These are phyloP conservation scores for Sarocladium brachiariae DNA, from an alignment of 2,329 filamentous ascomycete genomes.

Conservation along the genomic window DNA sequence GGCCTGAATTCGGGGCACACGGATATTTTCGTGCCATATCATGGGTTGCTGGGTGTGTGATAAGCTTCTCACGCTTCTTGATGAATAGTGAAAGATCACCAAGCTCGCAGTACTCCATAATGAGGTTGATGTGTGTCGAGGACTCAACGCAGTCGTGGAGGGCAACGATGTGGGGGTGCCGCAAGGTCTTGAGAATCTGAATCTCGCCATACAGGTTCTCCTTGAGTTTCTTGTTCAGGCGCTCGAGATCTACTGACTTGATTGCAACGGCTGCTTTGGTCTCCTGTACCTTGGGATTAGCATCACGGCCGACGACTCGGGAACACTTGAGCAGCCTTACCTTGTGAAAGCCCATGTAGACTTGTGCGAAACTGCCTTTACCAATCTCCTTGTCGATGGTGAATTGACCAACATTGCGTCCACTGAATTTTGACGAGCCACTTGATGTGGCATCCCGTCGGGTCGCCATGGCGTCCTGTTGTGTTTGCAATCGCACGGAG, in stretches of 20 bases:
- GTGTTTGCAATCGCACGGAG: conserved; percentile 26
- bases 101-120: conserved; percentile 98
- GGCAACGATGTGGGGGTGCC: conserved; percentile 94
- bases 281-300: conserved; percentile 44
- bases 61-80: conserved; percentile 80
- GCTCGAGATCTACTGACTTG: conserved; percentile 88
- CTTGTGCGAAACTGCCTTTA: conserved; percentile 94
- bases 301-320: conserved; percentile 3
- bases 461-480: conserved; percentile 33
- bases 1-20: conserved; percentile 70
- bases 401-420: conserved; percentile 61
- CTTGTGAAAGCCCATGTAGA: conserved; percentile 81
- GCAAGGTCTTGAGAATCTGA: conserved; percentile 84
- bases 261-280: conserved; percentile 81
- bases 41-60: conserved; percentile 70
- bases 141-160: conserved; percentile 92
- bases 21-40: conserved; percentile 95
- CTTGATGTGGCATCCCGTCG: conserved; percentile 30
- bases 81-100: conserved; percentile 94
- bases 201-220: conserved; percentile 96
- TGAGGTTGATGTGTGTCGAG: conserved; percentile 80
- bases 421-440: conserved; percentile 27
- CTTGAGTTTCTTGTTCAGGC: conserved; percentile 91
- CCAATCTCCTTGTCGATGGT: conserved; percentile 83
- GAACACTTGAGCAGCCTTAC: conserved; percentile 35